These are phyloP conservation scores for Logfia minima DNA, from an alignment of 129 eudicot genomes.

Conservation along the genomic window DNA sequence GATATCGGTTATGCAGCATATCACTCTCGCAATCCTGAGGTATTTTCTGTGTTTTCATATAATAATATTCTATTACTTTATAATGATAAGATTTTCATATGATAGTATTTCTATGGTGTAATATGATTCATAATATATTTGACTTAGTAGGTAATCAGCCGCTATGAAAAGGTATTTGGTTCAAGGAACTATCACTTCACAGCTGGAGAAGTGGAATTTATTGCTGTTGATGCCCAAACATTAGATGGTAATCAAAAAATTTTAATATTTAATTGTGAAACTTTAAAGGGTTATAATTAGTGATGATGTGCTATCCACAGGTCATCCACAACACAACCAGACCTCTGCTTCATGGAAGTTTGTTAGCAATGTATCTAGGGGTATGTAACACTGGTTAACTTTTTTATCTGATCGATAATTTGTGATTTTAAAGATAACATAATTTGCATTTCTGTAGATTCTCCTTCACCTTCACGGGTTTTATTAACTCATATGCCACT, in stretches of 20 bases:
- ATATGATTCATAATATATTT: slow-evolving; percentile 2
- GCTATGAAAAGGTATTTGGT: slow-evolving; percentile 81
- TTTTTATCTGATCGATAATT: neutral
- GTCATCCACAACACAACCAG: slow-evolving; percentile 44
- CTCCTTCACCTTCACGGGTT: slow-evolving; percentile 58
- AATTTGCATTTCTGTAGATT: slow-evolving; percentile 37
- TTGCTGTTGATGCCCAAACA: slow-evolving; percentile 91
- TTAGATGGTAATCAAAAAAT: slow-evolving; percentile 61
- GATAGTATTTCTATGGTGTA: neutral
- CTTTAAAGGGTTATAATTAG: neutral
- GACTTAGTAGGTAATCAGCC: slow-evolving; percentile 58
- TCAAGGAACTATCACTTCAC: slow-evolving; percentile 63
- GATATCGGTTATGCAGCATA: slow-evolving; percentile 79
- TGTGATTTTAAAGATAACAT: neutral
- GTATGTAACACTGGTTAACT: slow-evolving; percentile 40
- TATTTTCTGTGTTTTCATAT: slow-evolving; percentile 28
- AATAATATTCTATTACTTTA: neutral
- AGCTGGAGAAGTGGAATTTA: slow-evolving; percentile 78
- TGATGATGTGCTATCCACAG: slow-evolving; percentile 41
- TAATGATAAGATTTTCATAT: neutral
- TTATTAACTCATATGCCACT: slow-evolving; percentile 88
- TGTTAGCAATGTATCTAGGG: slow-evolving; percentile 46
- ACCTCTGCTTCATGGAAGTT: slow-evolving; percentile 68
- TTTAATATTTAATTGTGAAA: neutral
- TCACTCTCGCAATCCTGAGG: slow-evolving; percentile 68